These are phyloP conservation scores for Phaeophleospora eucalypticola DNA, from an alignment of 2,329 filamentous ascomycete genomes.

Conservation along the genomic window DNA sequence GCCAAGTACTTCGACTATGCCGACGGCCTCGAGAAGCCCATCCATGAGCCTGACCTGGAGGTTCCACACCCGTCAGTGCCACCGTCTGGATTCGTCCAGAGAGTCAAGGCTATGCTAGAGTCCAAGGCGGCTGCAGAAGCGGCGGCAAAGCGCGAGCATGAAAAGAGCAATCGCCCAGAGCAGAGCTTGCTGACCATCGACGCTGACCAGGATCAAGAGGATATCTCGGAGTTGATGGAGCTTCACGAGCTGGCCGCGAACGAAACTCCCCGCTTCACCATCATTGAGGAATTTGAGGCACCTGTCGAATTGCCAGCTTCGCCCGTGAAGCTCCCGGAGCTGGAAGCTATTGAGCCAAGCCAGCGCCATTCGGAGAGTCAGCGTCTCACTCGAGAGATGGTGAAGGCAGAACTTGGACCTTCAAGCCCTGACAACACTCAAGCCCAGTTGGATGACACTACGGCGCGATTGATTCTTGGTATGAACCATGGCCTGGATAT, in stretches of 20 bases:
- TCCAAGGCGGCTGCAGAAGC: constrained; percentile 33
- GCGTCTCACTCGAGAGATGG: constrained; percentile 34
- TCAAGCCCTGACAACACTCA: constrained; percentile 23
- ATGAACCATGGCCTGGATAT: background rate
- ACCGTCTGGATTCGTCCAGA: constrained; percentile 39
- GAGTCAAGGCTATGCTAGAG: constrained; percentile 42
- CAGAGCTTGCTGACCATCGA: constrained; percentile 16
- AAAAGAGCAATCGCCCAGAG: constrained; percentile 16
- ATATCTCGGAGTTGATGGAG: constrained; percentile 23
- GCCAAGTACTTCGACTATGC: constrained; percentile 35
- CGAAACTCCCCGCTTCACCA: constrained; percentile 29
- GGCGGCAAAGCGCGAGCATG: constrained; percentile 17
- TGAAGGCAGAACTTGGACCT: constrained; percentile 32
- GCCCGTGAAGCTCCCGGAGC: constrained; percentile 30
- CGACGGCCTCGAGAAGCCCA: constrained; percentile 29
- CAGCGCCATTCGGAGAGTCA: constrained; percentile 6
- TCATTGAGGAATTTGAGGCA: constrained; percentile 31
- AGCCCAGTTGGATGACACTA: constrained; percentile 17
- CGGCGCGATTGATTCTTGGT: constrained; percentile 11
- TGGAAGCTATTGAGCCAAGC: constrained; percentile 19
- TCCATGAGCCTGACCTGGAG: constrained; percentile 34
- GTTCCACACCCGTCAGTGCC: constrained; percentile 31
- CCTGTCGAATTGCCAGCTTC: constrained; percentile 35
- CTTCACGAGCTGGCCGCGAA: constrained; percentile 32
- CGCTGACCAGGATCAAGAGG: constrained; percentile 18